Base-by-base conservation (phyloP, 345 rosid genomes). In the Camelina neglecta region DNA sequence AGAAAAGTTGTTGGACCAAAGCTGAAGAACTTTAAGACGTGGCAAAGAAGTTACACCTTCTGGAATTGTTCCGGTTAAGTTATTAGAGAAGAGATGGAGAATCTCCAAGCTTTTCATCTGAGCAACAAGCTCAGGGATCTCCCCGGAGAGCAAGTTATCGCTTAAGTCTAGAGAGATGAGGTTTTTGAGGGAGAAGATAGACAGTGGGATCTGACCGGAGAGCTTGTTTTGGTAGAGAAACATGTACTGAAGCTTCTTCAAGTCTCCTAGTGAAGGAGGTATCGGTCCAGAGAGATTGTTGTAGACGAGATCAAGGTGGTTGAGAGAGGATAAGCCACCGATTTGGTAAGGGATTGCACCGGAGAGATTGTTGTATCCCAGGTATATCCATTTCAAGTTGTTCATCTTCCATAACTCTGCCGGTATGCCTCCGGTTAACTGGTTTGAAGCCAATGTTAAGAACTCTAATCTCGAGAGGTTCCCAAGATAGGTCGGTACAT, bases 281-380 rank as follows among this genome's bases (percentile, higher is more conserved):
- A 93, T 93, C 11, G 74, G 59, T 24, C 97, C 96, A 0, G 86
- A 83, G 80, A 93, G 86, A 72, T 90, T 93, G 82, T 93, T 93
- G 79, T 91, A 91, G 61, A 93, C 98, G 66, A 93, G 86, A 74
- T 93, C 96, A 73, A 93, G 94, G 64, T 91, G 98, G 72, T 73
- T 81, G 21, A 93, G 73, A 45, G 77, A 78, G 31, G 86, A 62
- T 66, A 93, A 74, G 2, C 71, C 71, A 12, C 97, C 93, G 1
- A 93, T 70, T 78, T 85, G 87, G 59, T 69, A 54, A 2, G 97
- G 96, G 71, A 93, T 90, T 81, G 77, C 84, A 0, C 98, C 94
- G 0, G 92, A 88, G 60, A 93, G 81, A 78, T 93, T 91, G 81
- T 93, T 93, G 73, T 93, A 90, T 18, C 98, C 98, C 54, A 93